Evolutionary conservation across 2,329 filamentous ascomycete species (phyloP), one percentile per base, ranked within the genome.

Genomic region (Samsoniella hepiali): DNA sequence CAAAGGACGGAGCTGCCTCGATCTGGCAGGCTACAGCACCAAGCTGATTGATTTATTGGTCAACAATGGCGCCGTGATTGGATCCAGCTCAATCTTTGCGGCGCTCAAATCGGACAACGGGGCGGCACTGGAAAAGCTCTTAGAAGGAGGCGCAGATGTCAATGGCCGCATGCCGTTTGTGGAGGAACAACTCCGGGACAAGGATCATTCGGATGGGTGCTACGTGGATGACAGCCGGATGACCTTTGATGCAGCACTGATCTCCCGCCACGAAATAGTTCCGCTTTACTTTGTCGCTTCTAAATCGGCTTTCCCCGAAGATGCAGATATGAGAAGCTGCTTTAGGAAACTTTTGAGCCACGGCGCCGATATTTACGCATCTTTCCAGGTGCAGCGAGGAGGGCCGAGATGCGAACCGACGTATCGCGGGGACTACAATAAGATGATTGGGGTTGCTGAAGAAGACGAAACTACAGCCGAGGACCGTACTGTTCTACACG

Each of bases 1-100:
- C 1, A 29, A 38, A 7, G 66, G 67, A 6, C 42, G 34, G 9
- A 65, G 50, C n/a, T 68, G 66, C 54, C 60, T 68, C 1, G 55
- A 53, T 15, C 45, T 38, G 36, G 65, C 63, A 3, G n/a, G 29
- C 2, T 38, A 61, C n/a, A 58, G 64, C n/a, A 44, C 32, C 6
- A 50, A 63, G 4, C 53, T 67, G 45, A 27, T 59, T 7, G 17
- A 56, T 11, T 32, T 66, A 0, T 50, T 66, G 13, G 32, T 58
- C 3, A 32, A 36, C 31, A 62, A 65, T 10, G 67, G 65, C 27
- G 44, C 60, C 31, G 27, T 11, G 1, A 27, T 64, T 13, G 36
- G 44, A 17, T 36, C 34, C 8, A 51, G 49, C 40, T 62, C 58
- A 2, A 6, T 67, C 0, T 64, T 66, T 34, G 29, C 54, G 17